A percentile compares a stretch with the other conserved stretches of the same genome.
Conservation (phyloP, 208 protist species). For the Acanthamoeba healyi region DNA sequence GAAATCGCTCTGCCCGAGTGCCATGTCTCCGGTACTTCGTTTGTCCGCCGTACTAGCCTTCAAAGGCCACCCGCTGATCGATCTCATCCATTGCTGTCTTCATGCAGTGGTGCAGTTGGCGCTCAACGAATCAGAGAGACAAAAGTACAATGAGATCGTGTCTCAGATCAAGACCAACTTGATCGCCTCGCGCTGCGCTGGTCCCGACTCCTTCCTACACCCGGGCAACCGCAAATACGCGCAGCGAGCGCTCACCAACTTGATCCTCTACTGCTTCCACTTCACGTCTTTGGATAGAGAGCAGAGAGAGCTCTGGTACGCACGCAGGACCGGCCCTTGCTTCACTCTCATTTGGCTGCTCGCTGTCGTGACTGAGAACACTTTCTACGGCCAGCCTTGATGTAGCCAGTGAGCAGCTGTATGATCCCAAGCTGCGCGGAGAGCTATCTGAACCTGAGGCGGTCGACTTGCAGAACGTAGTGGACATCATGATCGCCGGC, state of each 20-base stretch:
- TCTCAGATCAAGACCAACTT: constrained; percentile 73
- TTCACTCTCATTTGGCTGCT: not conserved
- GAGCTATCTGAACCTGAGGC: constrained; percentile 32
- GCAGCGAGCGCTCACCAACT: constrained; percentile 58
- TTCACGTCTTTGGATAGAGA: constrained; percentile 35
- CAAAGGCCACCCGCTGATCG: not conserved
- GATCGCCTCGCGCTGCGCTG: constrained; percentile 44
- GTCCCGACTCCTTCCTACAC: constrained; percentile 60
- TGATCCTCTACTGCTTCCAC: constrained; percentile 74
- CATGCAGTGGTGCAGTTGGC: constrained; percentile 5
- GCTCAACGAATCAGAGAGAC: constrained; percentile 17
- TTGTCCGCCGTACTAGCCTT: not conserved
- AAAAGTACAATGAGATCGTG: constrained; percentile 76
- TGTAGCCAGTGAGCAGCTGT: constrained; percentile 41
- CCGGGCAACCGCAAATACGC: constrained; percentile 70
- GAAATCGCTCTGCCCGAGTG: constrained; percentile 51
- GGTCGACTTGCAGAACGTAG: not conserved
- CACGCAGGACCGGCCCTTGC: not conserved
- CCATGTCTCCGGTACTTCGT: constrained; percentile 30
- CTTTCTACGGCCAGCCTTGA: not conserved
- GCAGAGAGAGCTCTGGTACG: constrained; percentile 51
- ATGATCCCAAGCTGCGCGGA: constrained; percentile 36
- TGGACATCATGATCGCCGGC: constrained; percentile 41
- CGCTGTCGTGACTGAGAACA: not conserved
- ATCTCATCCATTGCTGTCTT: not conserved